Base-by-base conservation (phyloP, 441 rosid species). In the Capsella rubella region DNA sequence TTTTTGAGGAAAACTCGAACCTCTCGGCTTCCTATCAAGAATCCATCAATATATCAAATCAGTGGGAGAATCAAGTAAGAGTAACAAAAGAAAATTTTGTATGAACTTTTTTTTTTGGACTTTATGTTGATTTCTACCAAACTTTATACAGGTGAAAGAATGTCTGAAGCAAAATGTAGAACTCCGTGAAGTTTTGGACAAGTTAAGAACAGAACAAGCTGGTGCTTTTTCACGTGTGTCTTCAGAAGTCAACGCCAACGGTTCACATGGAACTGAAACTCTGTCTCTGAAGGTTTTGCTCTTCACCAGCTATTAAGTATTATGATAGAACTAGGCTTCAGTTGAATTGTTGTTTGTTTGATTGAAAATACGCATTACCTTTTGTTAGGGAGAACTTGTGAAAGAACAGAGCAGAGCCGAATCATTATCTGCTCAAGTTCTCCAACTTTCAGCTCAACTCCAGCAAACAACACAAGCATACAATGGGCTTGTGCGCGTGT, bases 11-110 rank as follows among this genome's bases (percentile, higher is more conserved):
- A 73, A 93, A 95, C 74, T 87, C 95, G 1, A 86, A 75, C 73
- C 84, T 93, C 51, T 79, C 86, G 4, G 81, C 88, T 46, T 87
- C 96, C 31, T 84, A 85, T 84, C 84, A 89, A 79, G 98, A 93
- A 80, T 91, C 95, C 71, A 75, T 73, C 74, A 72, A 65, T 80
- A 64, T 77, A 50, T 90, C 93, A 35, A 89, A 67, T 59, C 92
- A 86, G 47, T 95, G 99, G 99, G 97, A 95, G 82, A 89, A 86
- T 84, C 97, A 90, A 95, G 99, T 93, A 85, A 72, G 75, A 32
- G 8, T 69, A 21, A 49, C 28, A 51, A 76, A 1, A 5, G 4
- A 31, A 45, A 16, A 8, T 16, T 59, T 53, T 16, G 35, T 3
- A 6, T 32, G 37, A 59, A 32, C 66, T 32, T 61, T 51, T 13